Conservation (phyloP, 352 stramenopile genomes). For the Aphanomyces invadans region DNA sequence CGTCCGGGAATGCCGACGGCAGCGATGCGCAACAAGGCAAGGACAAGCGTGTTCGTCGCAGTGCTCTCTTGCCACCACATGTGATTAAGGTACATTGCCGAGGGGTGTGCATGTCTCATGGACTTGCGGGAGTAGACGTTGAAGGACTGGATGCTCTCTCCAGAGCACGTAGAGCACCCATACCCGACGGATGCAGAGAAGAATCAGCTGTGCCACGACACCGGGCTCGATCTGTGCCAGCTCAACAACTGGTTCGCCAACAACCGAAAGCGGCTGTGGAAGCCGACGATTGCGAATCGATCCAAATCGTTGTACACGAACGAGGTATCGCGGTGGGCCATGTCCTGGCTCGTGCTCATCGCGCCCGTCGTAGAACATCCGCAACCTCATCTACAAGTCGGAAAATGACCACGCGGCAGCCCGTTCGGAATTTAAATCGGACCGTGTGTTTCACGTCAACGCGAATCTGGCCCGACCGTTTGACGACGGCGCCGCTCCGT, state of each 20-base stretch:
- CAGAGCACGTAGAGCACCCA: slow-evolving; percentile 53
- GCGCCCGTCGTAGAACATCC: slow-evolving; percentile 23
- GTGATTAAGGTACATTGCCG: slow-evolving; percentile 17
- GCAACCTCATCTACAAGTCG: slow-evolving; percentile 20
- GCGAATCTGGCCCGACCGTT: background rate
- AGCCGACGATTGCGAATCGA: slow-evolving; percentile 24
- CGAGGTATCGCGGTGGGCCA: background rate
- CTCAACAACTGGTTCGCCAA: slow-evolving; percentile 81
- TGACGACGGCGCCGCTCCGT: too few species aligned
- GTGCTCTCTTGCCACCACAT: slow-evolving; percentile 52
- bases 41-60: slow-evolving; percentile 44
- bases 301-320: slow-evolving; percentile 21
- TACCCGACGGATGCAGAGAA: slow-evolving; percentile 60
- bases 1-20: slow-evolving; percentile 29
- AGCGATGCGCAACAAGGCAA: slow-evolving; percentile 23
- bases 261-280: slow-evolving; percentile 46
- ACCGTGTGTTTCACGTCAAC: slow-evolving; percentile 15
- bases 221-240: slow-evolving; percentile 66
- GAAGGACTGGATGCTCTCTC: slow-evolving; percentile 66
- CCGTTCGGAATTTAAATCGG: slow-evolving; percentile 7
- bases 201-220: slow-evolving; percentile 63
- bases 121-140: slow-evolving; percentile 36
- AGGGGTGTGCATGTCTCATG: background rate
- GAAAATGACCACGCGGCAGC: slow-evolving; percentile 21
- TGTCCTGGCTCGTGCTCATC: too few species aligned